These are phyloP conservation scores for Trametes cingulata DNA, from an alignment of 768 basidiomycete genomes.

Conservation along the genomic window DNA sequence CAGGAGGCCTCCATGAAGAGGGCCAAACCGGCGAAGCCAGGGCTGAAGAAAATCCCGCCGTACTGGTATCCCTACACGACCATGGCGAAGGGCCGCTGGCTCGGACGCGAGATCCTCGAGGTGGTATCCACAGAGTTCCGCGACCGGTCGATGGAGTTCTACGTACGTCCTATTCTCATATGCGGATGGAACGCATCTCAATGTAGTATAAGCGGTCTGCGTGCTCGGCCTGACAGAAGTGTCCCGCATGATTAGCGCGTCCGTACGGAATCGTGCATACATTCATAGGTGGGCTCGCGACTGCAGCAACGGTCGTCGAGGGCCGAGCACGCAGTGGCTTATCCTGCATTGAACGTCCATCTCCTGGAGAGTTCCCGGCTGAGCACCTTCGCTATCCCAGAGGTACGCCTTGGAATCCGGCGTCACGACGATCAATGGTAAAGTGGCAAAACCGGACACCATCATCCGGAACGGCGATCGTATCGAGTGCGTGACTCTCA, in stretches of 20 bases:
- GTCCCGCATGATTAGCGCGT: too few species aligned
- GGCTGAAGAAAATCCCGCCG: constrained; percentile 78
- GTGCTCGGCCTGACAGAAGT: not conserved
- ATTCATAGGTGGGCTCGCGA: not conserved
- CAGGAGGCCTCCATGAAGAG: constrained; percentile 2
- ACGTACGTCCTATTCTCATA: constrained; percentile 56
- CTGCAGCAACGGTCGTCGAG: too few species aligned
- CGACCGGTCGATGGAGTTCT: constrained; percentile 93
- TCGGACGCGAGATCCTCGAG: constrained; percentile 84
- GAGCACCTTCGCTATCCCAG: constrained; percentile 33
- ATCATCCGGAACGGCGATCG: constrained; percentile 86
- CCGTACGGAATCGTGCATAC: not conserved
- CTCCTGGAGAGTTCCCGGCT: not conserved
- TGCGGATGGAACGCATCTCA: not conserved
- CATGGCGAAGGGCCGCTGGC: constrained; percentile 91
- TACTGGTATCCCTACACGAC: constrained; percentile 96
- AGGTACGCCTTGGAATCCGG: constrained; percentile 83
- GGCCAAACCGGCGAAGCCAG: constrained; percentile 25
- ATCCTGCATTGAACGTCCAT: constrained; percentile 1
- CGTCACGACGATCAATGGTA: constrained; percentile 94
- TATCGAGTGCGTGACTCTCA: constrained; percentile 65
- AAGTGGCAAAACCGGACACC: constrained; percentile 74
- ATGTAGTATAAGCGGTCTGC: constrained; percentile 1
- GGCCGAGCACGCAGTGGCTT: not conserved
- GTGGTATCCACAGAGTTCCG: constrained; percentile 93